Evolutionary conservation across 805 yeast species (phyloP).

Genomic region (Ogataea pilisensis): DNA sequence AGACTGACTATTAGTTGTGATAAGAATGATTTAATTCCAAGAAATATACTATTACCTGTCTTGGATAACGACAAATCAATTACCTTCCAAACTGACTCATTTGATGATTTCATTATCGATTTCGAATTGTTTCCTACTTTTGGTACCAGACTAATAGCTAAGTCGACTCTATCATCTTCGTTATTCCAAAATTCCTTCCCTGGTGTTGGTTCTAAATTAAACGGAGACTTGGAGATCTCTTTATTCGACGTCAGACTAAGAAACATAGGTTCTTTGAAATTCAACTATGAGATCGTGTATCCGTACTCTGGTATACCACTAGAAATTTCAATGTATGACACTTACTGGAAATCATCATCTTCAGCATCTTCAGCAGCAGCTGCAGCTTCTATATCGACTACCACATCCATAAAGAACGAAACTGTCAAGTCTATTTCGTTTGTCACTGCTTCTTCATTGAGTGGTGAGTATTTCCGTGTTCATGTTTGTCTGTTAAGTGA

Average conservation of each 20-base stretch:
- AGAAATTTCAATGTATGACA: conserved; percentile 88
- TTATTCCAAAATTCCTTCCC: conserved; percentile 36
- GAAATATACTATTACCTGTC: conserved; percentile 78
- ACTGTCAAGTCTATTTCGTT: conserved; percentile 47
- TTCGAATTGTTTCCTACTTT: conserved; percentile 92
- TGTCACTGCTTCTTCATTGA: conserved; percentile 86
- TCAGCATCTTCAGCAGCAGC: conserved; percentile 34
- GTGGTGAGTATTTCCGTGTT: conserved; percentile 72
- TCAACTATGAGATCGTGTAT: conserved; percentile 76
- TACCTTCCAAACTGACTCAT: conserved; percentile 78
- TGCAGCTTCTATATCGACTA: conserved; percentile 12
- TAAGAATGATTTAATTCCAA: conserved; percentile 78
- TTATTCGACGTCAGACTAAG: conserved; percentile 77
- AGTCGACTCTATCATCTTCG: conserved; percentile 71
- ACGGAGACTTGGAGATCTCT: conserved; percentile 52
- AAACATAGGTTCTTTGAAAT: conserved; percentile 74
- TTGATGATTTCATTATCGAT: conserved; percentile 71
- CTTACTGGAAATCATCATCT: conserved; percentile 93
- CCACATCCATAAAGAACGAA: conserved; percentile 7
- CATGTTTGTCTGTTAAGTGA: conserved; percentile 72
- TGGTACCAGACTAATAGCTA: conserved; percentile 89
- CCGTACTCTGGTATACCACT: conserved; percentile 84
- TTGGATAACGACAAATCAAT: conserved; percentile 59
- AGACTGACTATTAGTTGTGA: conserved; percentile 78
- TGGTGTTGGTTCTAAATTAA: conserved; percentile 36